Evolutionary conservation across 2,329 filamentous ascomycete species (phyloP), one percentile per base, ranked within the genome.

Genomic region (Leptographium wingfieldii): DNA sequence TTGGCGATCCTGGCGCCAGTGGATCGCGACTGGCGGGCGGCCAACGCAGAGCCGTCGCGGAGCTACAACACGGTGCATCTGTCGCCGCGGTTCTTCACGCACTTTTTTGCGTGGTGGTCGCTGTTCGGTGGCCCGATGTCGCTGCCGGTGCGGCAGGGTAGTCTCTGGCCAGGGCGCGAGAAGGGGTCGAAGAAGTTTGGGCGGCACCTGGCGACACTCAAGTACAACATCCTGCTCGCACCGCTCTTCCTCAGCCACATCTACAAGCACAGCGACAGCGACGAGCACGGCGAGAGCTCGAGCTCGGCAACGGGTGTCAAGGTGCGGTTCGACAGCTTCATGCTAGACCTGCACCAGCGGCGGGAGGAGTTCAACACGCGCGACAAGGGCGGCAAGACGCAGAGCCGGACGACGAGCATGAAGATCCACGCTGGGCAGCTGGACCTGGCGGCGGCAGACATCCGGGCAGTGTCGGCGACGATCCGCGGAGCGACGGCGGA

Each of bases 111-210:
- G 60, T 99, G 94, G 94, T 97, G 92, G 91, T 92, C 88, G 0
- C 84, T 97, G 66, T 99, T 99, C 72, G 91, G 91, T 10, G 92
- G 92, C 1, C 88, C 92, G 10, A 91, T 97, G 85, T 95, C 92
- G 12, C 78, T 99, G 33, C 95, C 94, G 12, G 87, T 99, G 60
- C 89, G 94, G 0, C 95, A 99, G 74, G 94, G 94, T 19, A 81
- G 82, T 55, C 79, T 99, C 3, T 99, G 92, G 85, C 92, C 92
- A 6, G 91, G 90, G 0, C 82, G 91, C 29, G 94, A 96, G 66
- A 96, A 96, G 77, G 94, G 90, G 54, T 96, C 90, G 77, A 99
- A 99, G 75, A 99, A 99, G 71, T 99, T 99, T 70, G 92, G 92
- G 16, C 84, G 94, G 56, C 95, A 99, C 73, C 77, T 99, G 63